phyloP scores from a whole-genome alignment of 257 asterid genomes.

The Primulina tabacum region DNA sequence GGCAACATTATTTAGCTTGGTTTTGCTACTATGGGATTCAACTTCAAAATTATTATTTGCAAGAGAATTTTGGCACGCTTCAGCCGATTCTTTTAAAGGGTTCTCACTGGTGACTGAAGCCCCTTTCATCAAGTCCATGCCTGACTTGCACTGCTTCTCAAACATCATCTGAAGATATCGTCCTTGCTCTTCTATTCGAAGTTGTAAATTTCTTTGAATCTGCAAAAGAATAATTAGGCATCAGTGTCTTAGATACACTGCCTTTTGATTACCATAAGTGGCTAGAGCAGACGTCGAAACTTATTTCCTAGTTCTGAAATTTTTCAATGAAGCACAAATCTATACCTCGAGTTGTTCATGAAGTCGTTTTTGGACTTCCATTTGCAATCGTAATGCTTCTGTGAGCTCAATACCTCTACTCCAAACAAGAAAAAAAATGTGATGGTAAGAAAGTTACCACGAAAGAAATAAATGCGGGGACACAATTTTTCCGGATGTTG shows the following conservation, averaged over 20 bases:
- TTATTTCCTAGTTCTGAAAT: constrained; percentile 4
- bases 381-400: constrained; percentile 84
- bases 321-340: constrained; percentile 15
- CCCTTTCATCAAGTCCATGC: constrained; percentile 48
- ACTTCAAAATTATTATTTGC: constrained; percentile 29
- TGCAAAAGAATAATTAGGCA: constrained; percentile 29
- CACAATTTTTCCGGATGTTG: constrained; percentile 3
- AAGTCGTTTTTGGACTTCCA: constrained; percentile 93
- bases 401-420: constrained; percentile 86
- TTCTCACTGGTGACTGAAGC: constrained; percentile 44
- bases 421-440: constrained; percentile 6
- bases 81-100: constrained; percentile 34
- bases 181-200: constrained; percentile 91
- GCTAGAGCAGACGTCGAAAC: not conserved
- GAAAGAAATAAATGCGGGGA: constrained; percentile 11
- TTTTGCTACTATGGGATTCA: constrained; percentile 29
- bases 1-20: constrained; percentile 9
- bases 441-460: not conserved
- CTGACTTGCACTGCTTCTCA: constrained; percentile 80
- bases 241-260: not conserved
- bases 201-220: constrained; percentile 94
- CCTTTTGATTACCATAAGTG: not conserved
- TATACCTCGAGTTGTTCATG: constrained; percentile 95
- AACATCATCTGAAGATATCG: constrained; percentile 79
- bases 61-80: constrained; percentile 32